These are phyloP conservation scores for Luzula sylvatica DNA, from an alignment of 176 grass and related monocot genomes.

Conservation along the genomic window DNA sequence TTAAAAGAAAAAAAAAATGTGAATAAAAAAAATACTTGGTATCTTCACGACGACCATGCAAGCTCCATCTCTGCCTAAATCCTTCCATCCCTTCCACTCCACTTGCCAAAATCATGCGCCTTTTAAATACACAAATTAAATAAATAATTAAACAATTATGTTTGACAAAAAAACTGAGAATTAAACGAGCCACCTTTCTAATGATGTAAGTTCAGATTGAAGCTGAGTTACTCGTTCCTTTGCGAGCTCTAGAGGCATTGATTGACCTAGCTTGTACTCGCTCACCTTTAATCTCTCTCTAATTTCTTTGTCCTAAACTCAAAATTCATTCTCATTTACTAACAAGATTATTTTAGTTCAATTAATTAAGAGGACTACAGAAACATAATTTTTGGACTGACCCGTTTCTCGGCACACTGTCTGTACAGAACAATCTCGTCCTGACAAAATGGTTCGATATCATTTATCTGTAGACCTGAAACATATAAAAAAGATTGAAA, in stretches of 20 bases:
- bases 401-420: constrained; percentile 68
- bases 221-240: constrained; percentile 69
- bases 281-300: constrained; percentile 60
- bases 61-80: constrained; percentile 80
- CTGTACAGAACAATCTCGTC: constrained; percentile 86
- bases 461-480: constrained; percentile 87
- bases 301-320: constrained; percentile 79
- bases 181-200: constrained; percentile 49
- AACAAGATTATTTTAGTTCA: background rate
- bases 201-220: constrained; percentile 62
- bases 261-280: constrained; percentile 71
- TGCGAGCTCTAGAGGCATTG: constrained; percentile 66
- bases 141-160: constrained; percentile 11
- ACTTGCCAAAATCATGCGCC: constrained; percentile 66
- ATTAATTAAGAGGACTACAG: background rate
- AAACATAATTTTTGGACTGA: constrained; percentile 33
- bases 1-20: constrained; percentile 3
- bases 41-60: constrained; percentile 57
- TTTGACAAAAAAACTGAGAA: background rate
- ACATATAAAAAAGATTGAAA: constrained; percentile 3
- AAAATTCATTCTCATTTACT: background rate
- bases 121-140: constrained; percentile 19
- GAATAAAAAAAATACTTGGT: constrained; percentile 38
- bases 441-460: constrained; percentile 93
- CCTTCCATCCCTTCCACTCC: constrained; percentile 73